Percentiles rank a stretch among this genome's conserved stretches.
Conservation (phyloP, 768 basidiomycete species). For the Trametes villosa region DNA sequence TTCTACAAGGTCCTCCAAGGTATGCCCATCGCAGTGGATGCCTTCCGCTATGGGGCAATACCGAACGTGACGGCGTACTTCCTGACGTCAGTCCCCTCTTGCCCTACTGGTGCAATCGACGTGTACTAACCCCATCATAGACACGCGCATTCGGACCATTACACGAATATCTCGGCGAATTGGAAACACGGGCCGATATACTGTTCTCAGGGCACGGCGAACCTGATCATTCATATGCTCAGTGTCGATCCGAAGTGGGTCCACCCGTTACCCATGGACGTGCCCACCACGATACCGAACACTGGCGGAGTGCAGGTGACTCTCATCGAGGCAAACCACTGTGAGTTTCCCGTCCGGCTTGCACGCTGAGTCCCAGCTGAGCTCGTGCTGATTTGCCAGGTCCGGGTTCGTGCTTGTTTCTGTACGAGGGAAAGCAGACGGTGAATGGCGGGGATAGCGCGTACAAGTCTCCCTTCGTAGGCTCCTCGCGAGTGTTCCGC, state of each 20-base stretch:
- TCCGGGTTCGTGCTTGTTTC: slow-evolving; percentile 92
- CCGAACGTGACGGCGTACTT: slow-evolving; percentile 91
- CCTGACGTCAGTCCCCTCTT: slow-evolving; percentile 62
- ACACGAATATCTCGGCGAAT: slow-evolving; percentile 84
- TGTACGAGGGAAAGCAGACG: slow-evolving; percentile 93
- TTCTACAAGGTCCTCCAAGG: slow-evolving; percentile 97
- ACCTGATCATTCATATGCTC: slow-evolving; percentile 90
- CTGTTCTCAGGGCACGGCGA: slow-evolving; percentile 93
- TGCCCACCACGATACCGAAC: slow-evolving; percentile 72
- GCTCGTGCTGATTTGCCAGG: slow-evolving; percentile 32
- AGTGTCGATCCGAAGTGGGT: slow-evolving; percentile 90
- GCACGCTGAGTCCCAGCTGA: neutral
- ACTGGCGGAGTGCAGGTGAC: slow-evolving; percentile 89
- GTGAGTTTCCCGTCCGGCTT: slow-evolving; percentile 41
- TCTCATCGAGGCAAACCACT: slow-evolving; percentile 97
- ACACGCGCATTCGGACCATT: slow-evolving; percentile 97
- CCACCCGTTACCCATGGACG: slow-evolving; percentile 81
- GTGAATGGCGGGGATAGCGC: slow-evolving; percentile 84
- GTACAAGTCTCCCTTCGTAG: slow-evolving; percentile 73
- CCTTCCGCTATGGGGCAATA: slow-evolving; percentile 92
- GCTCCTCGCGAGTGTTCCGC: slow-evolving; percentile 70
- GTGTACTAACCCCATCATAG: slow-evolving; percentile 42
- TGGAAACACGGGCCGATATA: slow-evolving; percentile 96
- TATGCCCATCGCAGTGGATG: slow-evolving; percentile 98
- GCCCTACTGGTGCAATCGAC: neutral